Base-by-base conservation (phyloP, 78 protist genomes). In the Guillardia theta region DNA sequence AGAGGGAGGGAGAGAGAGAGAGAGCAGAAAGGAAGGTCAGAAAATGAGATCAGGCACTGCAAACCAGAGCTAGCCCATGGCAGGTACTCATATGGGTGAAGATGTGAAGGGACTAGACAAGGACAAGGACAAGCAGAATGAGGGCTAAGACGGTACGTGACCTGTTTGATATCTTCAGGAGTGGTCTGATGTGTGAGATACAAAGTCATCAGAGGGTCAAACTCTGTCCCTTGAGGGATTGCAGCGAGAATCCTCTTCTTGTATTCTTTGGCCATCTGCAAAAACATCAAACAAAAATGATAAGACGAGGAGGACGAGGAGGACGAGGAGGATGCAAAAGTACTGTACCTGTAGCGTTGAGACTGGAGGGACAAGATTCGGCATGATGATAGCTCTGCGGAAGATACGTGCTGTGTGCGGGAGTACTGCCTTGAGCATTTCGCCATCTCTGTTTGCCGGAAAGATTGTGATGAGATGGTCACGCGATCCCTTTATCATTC, bases 121-220 rank as follows among this genome's bases (percentile, higher is more conserved):
- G n/a, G n/a, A n/a, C n/a, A n/a, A n/a, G n/a, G n/a, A n/a, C n/a
- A n/a, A n/a, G n/a, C n/a, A n/a, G n/a, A n/a, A n/a, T n/a, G n/a
- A n/a, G n/a, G n/a, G n/a, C n/a, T n/a, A n/a, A n/a, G n/a, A n/a
- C n/a, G n/a, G n/a, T n/a, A n/a, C n/a, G n/a, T n/a, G 50, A 76
- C 93, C 80, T 53, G 88, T 6, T 39, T 30, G 45, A 92, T 54
- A 46, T 33, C 30, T 0, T 92, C 94, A 9, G 94, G 94, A 37
- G 94, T 92, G 18, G 94, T 92, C 3, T 64, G 53, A 83, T 92
- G 77, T 24, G 94, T 92, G 43, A 92, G 94, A 58, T 92, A 92
- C 43, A 92, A 47, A 5, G 94, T 92, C 94, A 92, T 92, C 50
- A 70, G 41, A 1, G 83, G 83, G 46, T 70, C 83, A 43, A 70